Conservation (phyloP, 2,329 filamentous ascomycete genomes). For the Fusarium begoniae region DNA sequence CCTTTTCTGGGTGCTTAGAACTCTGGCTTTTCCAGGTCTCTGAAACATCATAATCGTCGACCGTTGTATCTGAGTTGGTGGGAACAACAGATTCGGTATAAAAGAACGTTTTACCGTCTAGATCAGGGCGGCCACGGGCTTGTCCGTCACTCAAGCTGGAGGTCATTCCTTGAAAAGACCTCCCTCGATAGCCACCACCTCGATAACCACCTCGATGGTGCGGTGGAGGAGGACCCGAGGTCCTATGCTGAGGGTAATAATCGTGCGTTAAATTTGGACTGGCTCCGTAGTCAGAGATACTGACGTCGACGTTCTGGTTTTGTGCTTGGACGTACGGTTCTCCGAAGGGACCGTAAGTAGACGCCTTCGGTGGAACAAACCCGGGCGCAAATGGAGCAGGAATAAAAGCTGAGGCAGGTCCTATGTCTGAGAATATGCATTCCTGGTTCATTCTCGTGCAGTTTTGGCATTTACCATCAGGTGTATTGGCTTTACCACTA, state of each 20-base stretch:
- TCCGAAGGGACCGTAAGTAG: neutral
- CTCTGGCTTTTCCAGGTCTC: neutral
- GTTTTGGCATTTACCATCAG: neutral
- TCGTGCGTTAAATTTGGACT: accelerated
- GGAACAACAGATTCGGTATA: slow-evolving; percentile 53
- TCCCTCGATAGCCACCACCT: neutral
- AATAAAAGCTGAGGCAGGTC: accelerated
- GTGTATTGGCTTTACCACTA: neutral
- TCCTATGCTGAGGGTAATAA: accelerated
- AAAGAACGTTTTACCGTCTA: slow-evolving; percentile 60
- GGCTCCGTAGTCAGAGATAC: accelerated
- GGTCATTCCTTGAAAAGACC: accelerated
- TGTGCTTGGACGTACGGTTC: neutral
- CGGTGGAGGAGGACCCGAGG: accelerated
- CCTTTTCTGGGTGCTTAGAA: neutral
- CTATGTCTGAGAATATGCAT: neutral
- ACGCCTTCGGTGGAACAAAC: accelerated
- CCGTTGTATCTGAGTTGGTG: neutral
- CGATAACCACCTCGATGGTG: accelerated
- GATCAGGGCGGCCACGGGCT: slow-evolving; percentile 42
- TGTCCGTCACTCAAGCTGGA: slow-evolving; percentile 59
- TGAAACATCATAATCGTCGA: neutral
- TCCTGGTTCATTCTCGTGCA: neutral
- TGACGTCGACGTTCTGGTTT: neutral
- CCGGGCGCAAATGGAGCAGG: accelerated